Evolutionary conservation across 257 asterid genomes (phyloP).

Genomic region (Solanum neorickii): DNA sequence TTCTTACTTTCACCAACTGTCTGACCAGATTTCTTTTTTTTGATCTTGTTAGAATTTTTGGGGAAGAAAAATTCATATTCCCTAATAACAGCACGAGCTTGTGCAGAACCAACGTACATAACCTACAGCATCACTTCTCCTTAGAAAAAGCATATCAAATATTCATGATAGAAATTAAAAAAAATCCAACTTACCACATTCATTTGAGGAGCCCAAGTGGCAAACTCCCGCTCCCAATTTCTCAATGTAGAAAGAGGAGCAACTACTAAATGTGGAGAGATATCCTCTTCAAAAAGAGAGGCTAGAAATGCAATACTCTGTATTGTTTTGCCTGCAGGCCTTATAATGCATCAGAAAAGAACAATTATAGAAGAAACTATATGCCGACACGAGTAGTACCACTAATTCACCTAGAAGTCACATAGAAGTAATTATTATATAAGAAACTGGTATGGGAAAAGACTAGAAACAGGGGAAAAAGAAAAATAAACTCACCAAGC

Average conservation of each 20-base stretch:
- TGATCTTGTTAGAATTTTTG: constrained; percentile 56
- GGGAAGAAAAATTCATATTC: constrained; percentile 84
- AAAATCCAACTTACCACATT: constrained; percentile 70
- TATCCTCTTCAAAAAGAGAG: constrained; percentile 67
- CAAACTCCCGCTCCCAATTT: constrained; percentile 98
- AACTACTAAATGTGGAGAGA: constrained; percentile 82
- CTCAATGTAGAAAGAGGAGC: constrained; percentile 96
- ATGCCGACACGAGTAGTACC: not conserved
- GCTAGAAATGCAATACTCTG: constrained; percentile 96
- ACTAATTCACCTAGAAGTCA: not conserved
- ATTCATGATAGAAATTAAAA: not conserved
- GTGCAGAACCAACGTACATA: constrained; percentile 82
- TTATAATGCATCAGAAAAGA: constrained; percentile 6
- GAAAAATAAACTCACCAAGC: constrained; percentile 54
- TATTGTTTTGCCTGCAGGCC: constrained; percentile 79
- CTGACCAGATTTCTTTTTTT: constrained; percentile 71
- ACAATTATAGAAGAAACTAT: not conserved
- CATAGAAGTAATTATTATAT: not conserved
- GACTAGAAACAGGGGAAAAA: not conserved
- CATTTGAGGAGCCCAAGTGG: constrained; percentile 98
- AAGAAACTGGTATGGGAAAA: not conserved
- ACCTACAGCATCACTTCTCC: constrained; percentile 54
- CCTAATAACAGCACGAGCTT: constrained; percentile 71
- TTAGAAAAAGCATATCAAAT: constrained; percentile 5
- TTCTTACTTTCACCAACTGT: constrained; percentile 62